phyloP scores from a whole-genome alignment of 352 stramenopile genomes.

The Elongisporangium anandrum region DNA sequence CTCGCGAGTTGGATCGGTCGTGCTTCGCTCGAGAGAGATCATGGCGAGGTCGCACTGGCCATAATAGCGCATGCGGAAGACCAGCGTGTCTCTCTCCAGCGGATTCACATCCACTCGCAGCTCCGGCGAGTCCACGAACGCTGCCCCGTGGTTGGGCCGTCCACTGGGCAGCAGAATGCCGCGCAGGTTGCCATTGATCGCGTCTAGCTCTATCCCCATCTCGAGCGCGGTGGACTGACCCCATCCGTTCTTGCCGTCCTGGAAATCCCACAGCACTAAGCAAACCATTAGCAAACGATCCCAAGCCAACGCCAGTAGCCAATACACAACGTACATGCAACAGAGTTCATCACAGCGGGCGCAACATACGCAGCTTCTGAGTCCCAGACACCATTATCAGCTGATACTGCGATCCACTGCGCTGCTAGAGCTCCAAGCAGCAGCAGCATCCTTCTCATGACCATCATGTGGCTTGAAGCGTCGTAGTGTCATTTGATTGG shows the following conservation, averaged over 20 bases:
- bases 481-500: neutral
- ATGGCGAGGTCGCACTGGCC: slow-evolving; percentile 53
- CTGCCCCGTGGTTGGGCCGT: slow-evolving; percentile 12
- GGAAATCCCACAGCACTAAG: slow-evolving; percentile 58
- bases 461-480: neutral
- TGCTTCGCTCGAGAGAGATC: slow-evolving; percentile 41
- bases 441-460: neutral
- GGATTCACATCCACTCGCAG: slow-evolving; percentile 45
- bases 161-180: slow-evolving; percentile 36
- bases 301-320: neutral
- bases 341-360: slow-evolving; percentile 30
- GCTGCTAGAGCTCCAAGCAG: neutral
- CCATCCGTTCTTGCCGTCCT: slow-evolving; percentile 55
- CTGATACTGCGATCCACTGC: neutral
- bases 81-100: slow-evolving; percentile 41
- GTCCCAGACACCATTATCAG: neutral
- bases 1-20: slow-evolving; percentile 20
- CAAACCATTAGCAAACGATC: neutral
- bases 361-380: neutral
- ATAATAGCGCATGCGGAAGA: slow-evolving; percentile 59
- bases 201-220: slow-evolving; percentile 61
- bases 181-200: slow-evolving; percentile 31
- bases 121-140: slow-evolving; percentile 61
- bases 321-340: slow-evolving; percentile 17
- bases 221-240: slow-evolving; percentile 54